Conservation (phyloP, 208 protist genomes). For the Naegleria lovaniensis region DNA sequence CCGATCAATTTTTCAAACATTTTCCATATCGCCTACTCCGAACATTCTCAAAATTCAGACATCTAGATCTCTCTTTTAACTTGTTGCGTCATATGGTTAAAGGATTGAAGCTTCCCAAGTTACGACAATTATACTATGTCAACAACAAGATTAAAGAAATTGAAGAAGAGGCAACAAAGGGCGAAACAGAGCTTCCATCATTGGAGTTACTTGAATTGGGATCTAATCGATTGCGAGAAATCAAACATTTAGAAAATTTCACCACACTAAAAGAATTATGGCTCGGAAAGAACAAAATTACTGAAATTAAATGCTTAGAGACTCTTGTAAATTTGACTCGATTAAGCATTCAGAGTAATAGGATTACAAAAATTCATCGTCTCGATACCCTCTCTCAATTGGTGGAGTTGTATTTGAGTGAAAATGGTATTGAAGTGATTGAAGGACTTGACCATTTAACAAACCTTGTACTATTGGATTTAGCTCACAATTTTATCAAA, state of each 20-base stretch:
- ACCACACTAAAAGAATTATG: constrained; percentile 65
- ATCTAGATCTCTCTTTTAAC: constrained; percentile 80
- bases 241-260: constrained; percentile 59
- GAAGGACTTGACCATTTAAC: constrained; percentile 64
- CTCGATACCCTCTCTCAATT: constrained; percentile 49
- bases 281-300: constrained; percentile 83
- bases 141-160: constrained; percentile 82
- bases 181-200: constrained; percentile 63
- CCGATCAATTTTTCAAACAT: no score
- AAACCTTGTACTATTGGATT: constrained; percentile 70
- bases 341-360: constrained; percentile 76
- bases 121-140: constrained; percentile 75
- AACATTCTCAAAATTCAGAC: constrained; percentile 42
- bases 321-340: constrained; percentile 53
- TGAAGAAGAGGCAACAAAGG: constrained; percentile 35
- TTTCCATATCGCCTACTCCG: no score
- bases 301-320: constrained; percentile 46
- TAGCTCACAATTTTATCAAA: constrained; percentile 74
- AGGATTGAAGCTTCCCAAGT: constrained; percentile 55
- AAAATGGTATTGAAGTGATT: constrained; percentile 42
- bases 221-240: constrained; percentile 69
- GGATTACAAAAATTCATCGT: constrained; percentile 60
- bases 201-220: constrained; percentile 75
- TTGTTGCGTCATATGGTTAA: constrained; percentile 64
- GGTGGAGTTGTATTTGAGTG: constrained; percentile 34